These are phyloP conservation scores for Asterophora lycoperdoides DNA, from an alignment of 768 basidiomycete genomes.

Conservation along the genomic window DNA sequence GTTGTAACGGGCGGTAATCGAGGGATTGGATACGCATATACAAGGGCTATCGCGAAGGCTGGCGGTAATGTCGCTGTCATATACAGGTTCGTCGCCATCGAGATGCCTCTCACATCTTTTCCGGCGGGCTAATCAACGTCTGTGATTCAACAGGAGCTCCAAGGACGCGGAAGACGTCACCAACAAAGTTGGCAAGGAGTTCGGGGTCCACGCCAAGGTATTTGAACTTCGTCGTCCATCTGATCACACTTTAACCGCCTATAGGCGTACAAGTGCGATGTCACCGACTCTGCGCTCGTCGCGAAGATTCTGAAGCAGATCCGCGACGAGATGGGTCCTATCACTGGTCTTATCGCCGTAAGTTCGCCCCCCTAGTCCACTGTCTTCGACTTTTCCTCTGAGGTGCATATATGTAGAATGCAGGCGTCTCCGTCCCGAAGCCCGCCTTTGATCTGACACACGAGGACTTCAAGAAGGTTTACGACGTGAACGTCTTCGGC, in stretches of 20 bases:
- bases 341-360: conserved; percentile 57
- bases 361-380: conserved; percentile 9
- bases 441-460: conserved; percentile 51
- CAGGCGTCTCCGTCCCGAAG: conserved; percentile 61
- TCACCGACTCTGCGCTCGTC: conserved; percentile 42
- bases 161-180: conserved; percentile 46
- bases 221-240: conserved; percentile 1
- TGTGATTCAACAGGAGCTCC: conserved; percentile 35
- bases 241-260: no score
- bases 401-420: conserved; percentile 36
- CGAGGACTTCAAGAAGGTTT: conserved; percentile 54
- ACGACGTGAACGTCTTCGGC: conserved; percentile 58
- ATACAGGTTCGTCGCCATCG: no score
- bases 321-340: conserved; percentile 41
- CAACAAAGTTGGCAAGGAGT: conserved; percentile 41
- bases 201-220: conserved; percentile 40
- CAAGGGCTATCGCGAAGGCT: no score
- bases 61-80: no score
- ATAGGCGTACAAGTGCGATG: conserved; percentile 64
- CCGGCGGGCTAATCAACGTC: no score
- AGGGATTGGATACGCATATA: no score
- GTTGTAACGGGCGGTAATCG: no score
- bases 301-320: conserved; percentile 43
- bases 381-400: neutral
- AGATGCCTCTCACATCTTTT: no score